Evolutionary conservation across 2,329 filamentous ascomycete species (phyloP).

Genomic region (Mariannaea sp.): DNA sequence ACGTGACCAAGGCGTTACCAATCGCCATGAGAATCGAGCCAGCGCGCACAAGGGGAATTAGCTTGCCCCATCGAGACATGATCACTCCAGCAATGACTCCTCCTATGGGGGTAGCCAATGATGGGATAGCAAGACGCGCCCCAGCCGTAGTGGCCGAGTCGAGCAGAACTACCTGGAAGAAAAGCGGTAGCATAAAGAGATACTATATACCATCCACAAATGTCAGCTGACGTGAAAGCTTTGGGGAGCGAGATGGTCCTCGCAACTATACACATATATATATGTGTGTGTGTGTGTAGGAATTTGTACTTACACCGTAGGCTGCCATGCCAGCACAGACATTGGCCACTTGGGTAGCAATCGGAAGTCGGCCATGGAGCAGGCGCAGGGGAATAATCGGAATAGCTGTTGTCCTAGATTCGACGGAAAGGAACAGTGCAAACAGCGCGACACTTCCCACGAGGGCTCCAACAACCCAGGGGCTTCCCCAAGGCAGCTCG

Average conservation of each 20-base stretch:
- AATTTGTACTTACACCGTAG: conserved; percentile 65
- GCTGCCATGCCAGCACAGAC: conserved; percentile 64
- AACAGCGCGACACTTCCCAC: conserved; percentile 50
- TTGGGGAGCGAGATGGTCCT: not conserved
- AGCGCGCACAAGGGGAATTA: conserved; percentile 56
- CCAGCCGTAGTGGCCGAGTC: conserved; percentile 69
- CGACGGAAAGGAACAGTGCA: conserved; percentile 51
- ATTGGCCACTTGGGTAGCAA: conserved; percentile 62
- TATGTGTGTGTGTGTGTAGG: no score
- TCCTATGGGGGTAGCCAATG: conserved; percentile 61
- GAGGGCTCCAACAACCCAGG: conserved; percentile 53
- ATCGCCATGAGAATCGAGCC: conserved; percentile 58
- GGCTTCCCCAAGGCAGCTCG: conserved; percentile 56
- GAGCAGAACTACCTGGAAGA: conserved; percentile 69
- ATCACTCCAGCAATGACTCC: conserved; percentile 61
- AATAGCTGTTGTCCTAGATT: conserved; percentile 54
- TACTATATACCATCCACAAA: conserved; percentile 46
- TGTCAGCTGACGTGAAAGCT: conserved; percentile 11
- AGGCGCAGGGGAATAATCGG: conserved; percentile 62
- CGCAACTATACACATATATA: no score
- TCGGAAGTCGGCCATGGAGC: conserved; percentile 58
- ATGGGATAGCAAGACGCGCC: conserved; percentile 66
- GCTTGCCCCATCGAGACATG: conserved; percentile 60
- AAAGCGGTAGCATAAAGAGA: conserved; percentile 71
- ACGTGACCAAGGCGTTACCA: conserved; percentile 58